Base-by-base conservation (phyloP, 148 eudicot species). In the Rhododendron griersonianum region DNA sequence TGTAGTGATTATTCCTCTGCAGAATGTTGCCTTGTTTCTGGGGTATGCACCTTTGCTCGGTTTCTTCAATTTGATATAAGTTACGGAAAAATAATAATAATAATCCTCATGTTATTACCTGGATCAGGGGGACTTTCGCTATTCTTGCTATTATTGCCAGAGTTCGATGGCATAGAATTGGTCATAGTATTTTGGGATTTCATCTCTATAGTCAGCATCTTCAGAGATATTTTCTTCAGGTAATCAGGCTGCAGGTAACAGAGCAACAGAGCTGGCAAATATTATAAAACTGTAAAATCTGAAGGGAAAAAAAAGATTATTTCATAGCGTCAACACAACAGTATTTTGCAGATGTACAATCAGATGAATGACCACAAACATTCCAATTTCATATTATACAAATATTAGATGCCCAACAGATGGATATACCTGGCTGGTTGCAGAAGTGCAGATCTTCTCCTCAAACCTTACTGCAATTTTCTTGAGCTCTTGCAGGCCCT, bases 381-480 rank as follows among this genome's bases (percentile, higher is more conserved):
- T 48, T 7, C 45, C 8, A 15, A 6, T 0, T 39, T 14, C 4
- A 78, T 21, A 8, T 6, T 45, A 45, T n/a, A 30, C 19, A 18
- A 25, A 0, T 15, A 80, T 80, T n/a, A 69, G 47, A 59, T 19
- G 71, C 59, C 19, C 47, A 48, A 41, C 71, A 5, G 47, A 74
- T 35, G 61, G n/a, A 41, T 41, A 71, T 25, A 96, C 99, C 95
- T 94, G 98, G 89, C 91, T 94, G 25, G 96, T 93, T 45, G 99
- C 96, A 75, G 92, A 94, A 87, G 86, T 86, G 87, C 91, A 95
- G 81, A 92, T 95, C 89, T 91, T 93, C 89, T 95, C 99, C 89
- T 96, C 99, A 91, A 95, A 96, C 88, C 94, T 93, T 69, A 90
- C 86, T 48, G 98, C 98, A 88, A 96, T 94, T 84, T 93, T 93